Conservation (phyloP, 2,329 filamentous ascomycete genomes). For the Parastagonospora nodorum region DNA sequence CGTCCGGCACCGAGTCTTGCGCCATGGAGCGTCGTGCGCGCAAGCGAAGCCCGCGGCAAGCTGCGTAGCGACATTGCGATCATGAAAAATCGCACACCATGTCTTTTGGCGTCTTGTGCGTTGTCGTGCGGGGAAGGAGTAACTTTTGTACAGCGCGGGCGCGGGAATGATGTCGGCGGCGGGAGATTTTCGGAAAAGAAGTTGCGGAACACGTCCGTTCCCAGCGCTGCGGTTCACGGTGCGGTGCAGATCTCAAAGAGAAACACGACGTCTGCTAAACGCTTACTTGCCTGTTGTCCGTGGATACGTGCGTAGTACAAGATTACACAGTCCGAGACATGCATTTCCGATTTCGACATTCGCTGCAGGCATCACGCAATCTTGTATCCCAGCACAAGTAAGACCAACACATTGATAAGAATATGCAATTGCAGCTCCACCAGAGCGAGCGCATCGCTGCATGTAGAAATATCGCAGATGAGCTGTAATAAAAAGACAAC, state of each 20-base stretch:
- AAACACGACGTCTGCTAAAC: not conserved
- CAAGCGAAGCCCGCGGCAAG: slow-evolving; percentile 28
- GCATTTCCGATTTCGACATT: no score
- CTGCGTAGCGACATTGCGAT: slow-evolving; percentile 38
- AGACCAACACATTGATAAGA: not conserved
- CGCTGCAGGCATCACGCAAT: no score
- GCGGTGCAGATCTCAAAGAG: not conserved
- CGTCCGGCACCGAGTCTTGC: slow-evolving; percentile 14
- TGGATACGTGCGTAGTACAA: no score
- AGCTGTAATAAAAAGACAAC: no score
- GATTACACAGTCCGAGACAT: no score
- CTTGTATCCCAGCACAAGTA: not conserved
- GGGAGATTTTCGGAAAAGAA: slow-evolving; percentile 4
- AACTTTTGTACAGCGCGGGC: not conserved
- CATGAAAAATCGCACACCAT: slow-evolving; percentile 21
- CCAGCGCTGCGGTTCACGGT: slow-evolving; percentile 3
- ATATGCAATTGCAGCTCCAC: not conserved
- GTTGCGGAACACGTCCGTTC: slow-evolving; percentile 8
- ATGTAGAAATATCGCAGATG: no score
- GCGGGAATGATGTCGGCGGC: slow-evolving; percentile 6
- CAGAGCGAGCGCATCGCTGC: no score
- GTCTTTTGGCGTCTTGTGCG: slow-evolving; percentile 2
- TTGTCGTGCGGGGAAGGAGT: slow-evolving; percentile 13
- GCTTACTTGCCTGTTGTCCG: no score
- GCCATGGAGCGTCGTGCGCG: slow-evolving; percentile 17